These are phyloP conservation scores for Nevesoporus exiguus DNA, from an alignment of 768 basidiomycete species.

Conservation along the genomic window DNA sequence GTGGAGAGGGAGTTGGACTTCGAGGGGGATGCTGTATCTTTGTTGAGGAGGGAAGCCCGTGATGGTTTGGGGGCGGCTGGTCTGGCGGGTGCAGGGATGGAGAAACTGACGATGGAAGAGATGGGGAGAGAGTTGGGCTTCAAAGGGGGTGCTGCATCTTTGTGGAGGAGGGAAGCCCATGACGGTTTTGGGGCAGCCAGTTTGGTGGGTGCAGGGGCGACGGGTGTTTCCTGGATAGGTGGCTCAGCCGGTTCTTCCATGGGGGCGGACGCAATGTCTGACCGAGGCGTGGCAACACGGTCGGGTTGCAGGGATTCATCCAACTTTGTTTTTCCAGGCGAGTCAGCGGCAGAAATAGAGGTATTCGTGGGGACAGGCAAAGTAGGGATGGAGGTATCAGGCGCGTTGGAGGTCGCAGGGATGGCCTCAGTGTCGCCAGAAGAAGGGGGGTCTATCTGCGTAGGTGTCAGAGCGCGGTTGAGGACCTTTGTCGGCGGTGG, in stretches of 20 bases:
- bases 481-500: slow-evolving; percentile 26
- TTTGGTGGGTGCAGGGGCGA: slow-evolving; percentile 18
- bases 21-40: too few species aligned
- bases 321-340: slow-evolving; percentile 12
- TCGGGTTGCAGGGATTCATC: slow-evolving; percentile 14
- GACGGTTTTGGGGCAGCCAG: slow-evolving; percentile 52
- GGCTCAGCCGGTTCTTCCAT: slow-evolving; percentile 1
- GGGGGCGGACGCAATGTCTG: slow-evolving; percentile 1
- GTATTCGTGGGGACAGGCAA: slow-evolving; percentile 63
- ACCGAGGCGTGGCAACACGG: slow-evolving; percentile 9
- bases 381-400: slow-evolving; percentile 43
- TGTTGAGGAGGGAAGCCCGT: too few species aligned
- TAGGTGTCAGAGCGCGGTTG: slow-evolving; percentile 5
- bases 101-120: slow-evolving; percentile 71
- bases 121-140: slow-evolving; percentile 55
- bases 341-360: slow-evolving; percentile 44
- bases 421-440: slow-evolving; percentile 48
- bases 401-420: slow-evolving; percentile 47
- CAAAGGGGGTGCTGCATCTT: slow-evolving; percentile 38
- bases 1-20: too few species aligned
- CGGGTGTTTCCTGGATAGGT: background rate
- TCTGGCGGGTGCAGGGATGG: slow-evolving; percentile 64
- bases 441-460: slow-evolving; percentile 37
- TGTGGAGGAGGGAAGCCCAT: slow-evolving; percentile 70
- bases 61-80: too few species aligned